Base-by-base conservation (phyloP, 192 early-diverging fungal species). In the Backusella mclennaniae region DNA sequence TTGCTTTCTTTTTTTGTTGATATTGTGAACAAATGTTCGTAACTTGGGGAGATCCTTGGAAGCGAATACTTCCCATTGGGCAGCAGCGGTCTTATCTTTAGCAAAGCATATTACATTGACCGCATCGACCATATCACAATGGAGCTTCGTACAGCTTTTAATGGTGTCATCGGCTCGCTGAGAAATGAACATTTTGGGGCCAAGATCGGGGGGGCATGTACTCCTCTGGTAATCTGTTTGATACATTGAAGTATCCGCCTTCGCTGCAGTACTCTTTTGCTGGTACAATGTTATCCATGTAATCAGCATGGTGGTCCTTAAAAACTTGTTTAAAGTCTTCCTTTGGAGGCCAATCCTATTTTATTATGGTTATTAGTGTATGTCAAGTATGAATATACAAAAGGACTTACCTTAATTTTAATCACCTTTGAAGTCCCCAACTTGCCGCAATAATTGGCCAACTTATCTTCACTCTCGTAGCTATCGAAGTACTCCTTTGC, bases 121-220 rank as follows among this genome's bases (percentile, higher is more conserved):
- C 0, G 93, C 93, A 70, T 95, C 93, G 6, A 93, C 87, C 85
- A 94, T 91, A 76, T 95, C 93, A 56, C 92, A 86, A 71, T 95
- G 41, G 2, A 42, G 9, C 9, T 42, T 42, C 0, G 41, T 42
- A 9, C 12, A 42, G n/a, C 49, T 52, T 19, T 52, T 52, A 6
- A 52, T 52, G n/a, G 6, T 17, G n/a, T n/a, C n/a, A n/a, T n/a
- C 52, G 1, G 46, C 35, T 4, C 88, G 92, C 72, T 91, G 92
- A 0, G 91, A 91, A 59, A 89, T 89, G 77, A 93, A 93, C 87
- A 93, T 87, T 77, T 95, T 95, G 0, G 92, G 92, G 0, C 93
- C 93, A 5, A 95, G 82, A 53, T 95, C 91, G 0, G 90, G 90
- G 12, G 90, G 90, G n/a, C 15, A 92, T 82, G 78, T 84, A 85